These are phyloP conservation scores for Cutaneotrichosporon curvatum DNA, from an alignment of 1,284 basidiomycete species.

Conservation along the genomic window DNA sequence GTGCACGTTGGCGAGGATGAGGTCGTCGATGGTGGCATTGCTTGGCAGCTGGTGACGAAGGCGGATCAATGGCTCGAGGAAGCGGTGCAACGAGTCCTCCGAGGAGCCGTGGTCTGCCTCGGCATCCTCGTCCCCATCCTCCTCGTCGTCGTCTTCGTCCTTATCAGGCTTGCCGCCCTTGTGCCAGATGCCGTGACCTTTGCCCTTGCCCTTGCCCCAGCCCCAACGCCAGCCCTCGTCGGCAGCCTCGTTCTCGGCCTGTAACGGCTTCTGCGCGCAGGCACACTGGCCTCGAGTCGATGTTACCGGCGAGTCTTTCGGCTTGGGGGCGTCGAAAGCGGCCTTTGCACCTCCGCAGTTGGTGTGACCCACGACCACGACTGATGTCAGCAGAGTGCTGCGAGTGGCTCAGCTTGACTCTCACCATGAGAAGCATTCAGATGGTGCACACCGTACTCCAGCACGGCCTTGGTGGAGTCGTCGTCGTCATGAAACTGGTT, in stretches of 20 bases:
- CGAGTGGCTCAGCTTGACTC: background rate
- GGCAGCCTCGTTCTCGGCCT: too few species aligned
- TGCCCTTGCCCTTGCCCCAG: background rate
- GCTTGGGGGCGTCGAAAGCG: constrained; percentile 50
- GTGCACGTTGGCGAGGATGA: constrained; percentile 72
- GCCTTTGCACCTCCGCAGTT: constrained; percentile 66
- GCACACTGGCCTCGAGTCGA: background rate
- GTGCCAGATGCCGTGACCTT: background rate
- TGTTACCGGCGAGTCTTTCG: background rate
- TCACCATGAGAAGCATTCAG: constrained; percentile 76
- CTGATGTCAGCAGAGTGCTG: constrained; percentile 42
- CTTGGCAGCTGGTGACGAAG: constrained; percentile 54
- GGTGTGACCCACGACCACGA: constrained; percentile 74
- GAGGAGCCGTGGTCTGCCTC: constrained; percentile 49
- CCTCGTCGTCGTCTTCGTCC: constrained; percentile 5
- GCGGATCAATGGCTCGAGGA: constrained; percentile 63
- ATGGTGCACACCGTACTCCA: constrained; percentile 70
- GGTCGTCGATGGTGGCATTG: constrained; percentile 48
- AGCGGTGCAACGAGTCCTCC: constrained; percentile 56
- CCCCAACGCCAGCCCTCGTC: background rate
- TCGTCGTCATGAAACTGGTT: constrained; percentile 67
- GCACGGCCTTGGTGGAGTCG: constrained; percentile 66
- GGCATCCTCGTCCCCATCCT: constrained; percentile 45
- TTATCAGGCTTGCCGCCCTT: background rate
- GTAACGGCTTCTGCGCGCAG: background rate